phyloP scores from a whole-genome alignment of 495 filamentous ascomycete species.

The Lasiosphaeria hispida region DNA sequence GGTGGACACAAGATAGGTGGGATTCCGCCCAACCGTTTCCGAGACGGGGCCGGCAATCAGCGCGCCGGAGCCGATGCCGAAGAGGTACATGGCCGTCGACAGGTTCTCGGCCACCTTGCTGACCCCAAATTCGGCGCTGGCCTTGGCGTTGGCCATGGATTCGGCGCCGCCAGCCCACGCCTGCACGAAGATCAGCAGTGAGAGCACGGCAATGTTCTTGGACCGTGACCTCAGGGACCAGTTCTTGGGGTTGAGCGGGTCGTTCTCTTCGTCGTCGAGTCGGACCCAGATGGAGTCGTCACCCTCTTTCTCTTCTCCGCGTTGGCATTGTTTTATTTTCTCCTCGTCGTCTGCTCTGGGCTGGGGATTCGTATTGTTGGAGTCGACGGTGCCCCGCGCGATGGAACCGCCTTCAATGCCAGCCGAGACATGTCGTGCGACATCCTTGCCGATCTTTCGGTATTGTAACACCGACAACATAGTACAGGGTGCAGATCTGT shows the following conservation, averaged over 20 bases:
- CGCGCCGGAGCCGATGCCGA: slow-evolving; percentile 34
- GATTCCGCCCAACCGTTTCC: slow-evolving; percentile 37
- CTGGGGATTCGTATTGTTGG: too few species aligned
- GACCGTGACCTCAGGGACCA: slow-evolving; percentile 28
- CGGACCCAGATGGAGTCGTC: slow-evolving; percentile 16
- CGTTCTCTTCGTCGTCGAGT: slow-evolving; percentile 8
- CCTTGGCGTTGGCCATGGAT: slow-evolving; percentile 32
- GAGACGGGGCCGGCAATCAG: slow-evolving; percentile 36
- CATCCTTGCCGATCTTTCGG: slow-evolving; percentile 13
- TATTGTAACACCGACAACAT: slow-evolving; percentile 13
- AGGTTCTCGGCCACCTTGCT: slow-evolving; percentile 30
- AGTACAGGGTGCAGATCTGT: slow-evolving; percentile 2
- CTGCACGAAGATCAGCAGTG: slow-evolving; percentile 35
- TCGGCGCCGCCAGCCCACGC: slow-evolving; percentile 31
- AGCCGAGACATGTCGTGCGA: slow-evolving; percentile 11
- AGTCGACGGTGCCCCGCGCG: neutral
- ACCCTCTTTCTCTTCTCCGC: slow-evolving; percentile 1
- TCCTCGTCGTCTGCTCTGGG: slow-evolving; percentile 7
- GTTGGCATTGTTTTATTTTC: neutral
- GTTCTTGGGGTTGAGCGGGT: slow-evolving; percentile 32
- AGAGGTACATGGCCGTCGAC: slow-evolving; percentile 30
- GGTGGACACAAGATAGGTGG: slow-evolving; percentile 29
- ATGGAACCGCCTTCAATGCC: slow-evolving; percentile 2
- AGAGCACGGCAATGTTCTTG: slow-evolving; percentile 39
- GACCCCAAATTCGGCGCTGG: slow-evolving; percentile 28